These are phyloP conservation scores for Irpex lacteus DNA, from an alignment of 1,284 basidiomycete genomes.

Conservation along the genomic window DNA sequence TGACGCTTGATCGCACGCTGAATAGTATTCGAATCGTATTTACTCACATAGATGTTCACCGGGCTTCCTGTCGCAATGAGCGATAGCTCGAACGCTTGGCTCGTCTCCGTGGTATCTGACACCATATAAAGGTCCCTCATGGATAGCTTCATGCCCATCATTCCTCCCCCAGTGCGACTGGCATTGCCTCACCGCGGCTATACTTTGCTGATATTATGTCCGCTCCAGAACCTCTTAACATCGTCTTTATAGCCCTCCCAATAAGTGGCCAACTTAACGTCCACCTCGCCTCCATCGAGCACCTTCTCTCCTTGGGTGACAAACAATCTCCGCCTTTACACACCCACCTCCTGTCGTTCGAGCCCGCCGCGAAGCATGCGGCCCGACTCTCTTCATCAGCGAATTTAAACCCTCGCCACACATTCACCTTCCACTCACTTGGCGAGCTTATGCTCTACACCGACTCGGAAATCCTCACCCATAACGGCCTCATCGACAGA, in stretches of 20 bases:
- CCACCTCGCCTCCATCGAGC: conserved; percentile 15
- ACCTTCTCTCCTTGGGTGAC: conserved; percentile 7
- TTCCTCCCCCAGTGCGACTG: too few relatives aligned
- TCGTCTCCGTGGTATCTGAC: too few relatives aligned
- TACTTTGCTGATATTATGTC: not conserved
- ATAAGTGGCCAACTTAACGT: conserved; percentile 17
- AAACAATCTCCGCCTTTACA: conserved; percentile 10
- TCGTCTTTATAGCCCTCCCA: conserved; percentile 16
- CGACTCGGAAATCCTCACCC: conserved; percentile 4
- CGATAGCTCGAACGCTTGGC: too few relatives aligned
- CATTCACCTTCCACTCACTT: conserved; percentile 13
- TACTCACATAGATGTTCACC: too few relatives aligned
- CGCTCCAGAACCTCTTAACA: conserved; percentile 8
- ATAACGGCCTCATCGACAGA: conserved; percentile 13
- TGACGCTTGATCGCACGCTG: too few relatives aligned
- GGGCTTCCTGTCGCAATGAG: too few relatives aligned
- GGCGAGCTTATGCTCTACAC: conserved; percentile 14
- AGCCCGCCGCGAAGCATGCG: conserved; percentile 13
- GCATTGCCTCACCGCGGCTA: too few relatives aligned
- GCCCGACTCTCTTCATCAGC: not conserved
- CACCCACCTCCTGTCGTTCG: conserved; percentile 14
- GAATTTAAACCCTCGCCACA: not conserved
- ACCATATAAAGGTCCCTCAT: too few relatives aligned
- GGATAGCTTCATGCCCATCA: too few relatives aligned
- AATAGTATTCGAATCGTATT: too few relatives aligned